A percentile compares a stretch with the other conserved stretches of the same genome.
These are phyloP conservation scores for Lippia alba DNA, from an alignment of 305 asterid genomes.

Conservation along the genomic window DNA sequence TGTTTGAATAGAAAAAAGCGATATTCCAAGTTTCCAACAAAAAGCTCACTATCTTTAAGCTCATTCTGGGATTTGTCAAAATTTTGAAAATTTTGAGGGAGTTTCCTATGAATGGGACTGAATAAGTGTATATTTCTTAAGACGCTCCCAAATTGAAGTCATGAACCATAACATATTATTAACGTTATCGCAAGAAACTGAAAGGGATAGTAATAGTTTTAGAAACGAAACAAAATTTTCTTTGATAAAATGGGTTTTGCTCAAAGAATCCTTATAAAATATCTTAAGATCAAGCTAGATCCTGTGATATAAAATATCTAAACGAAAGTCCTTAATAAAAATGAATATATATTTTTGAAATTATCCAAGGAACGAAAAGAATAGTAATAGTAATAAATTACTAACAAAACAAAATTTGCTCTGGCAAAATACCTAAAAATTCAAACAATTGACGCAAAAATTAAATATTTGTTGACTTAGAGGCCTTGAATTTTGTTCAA, in stretches of 20 bases:
- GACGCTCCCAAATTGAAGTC: background rate
- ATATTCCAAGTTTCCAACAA: slow-evolving; percentile 38
- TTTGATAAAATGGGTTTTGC: too few relatives aligned
- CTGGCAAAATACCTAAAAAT: slow-evolving; percentile 11
- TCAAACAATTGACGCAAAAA: slow-evolving; percentile 20
- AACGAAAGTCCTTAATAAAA: background rate
- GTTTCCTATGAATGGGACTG: background rate
- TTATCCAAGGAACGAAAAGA: background rate
- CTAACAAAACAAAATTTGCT: slow-evolving; percentile 17
- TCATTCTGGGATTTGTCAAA: slow-evolving; percentile 28
- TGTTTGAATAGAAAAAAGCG: slow-evolving; percentile 20
- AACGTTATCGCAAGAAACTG: too few relatives aligned
- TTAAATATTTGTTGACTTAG: slow-evolving; percentile 47
- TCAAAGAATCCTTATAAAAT: too few relatives aligned
- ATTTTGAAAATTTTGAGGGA: slow-evolving; percentile 8
- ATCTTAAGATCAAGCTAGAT: too few relatives aligned
- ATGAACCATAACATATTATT: too few relatives aligned
- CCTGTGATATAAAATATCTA: background rate
- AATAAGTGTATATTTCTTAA: background rate
- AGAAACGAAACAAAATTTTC: too few relatives aligned
- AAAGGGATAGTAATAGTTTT: background rate
- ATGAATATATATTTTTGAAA: too few relatives aligned
- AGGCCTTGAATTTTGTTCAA: slow-evolving; percentile 34
- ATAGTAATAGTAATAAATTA: slow-evolving; percentile 5
- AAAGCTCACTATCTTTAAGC: slow-evolving; percentile 34